phyloP scores from a whole-genome alignment of 345 rosid species.

The Zanthoxylum bungeanum region DNA sequence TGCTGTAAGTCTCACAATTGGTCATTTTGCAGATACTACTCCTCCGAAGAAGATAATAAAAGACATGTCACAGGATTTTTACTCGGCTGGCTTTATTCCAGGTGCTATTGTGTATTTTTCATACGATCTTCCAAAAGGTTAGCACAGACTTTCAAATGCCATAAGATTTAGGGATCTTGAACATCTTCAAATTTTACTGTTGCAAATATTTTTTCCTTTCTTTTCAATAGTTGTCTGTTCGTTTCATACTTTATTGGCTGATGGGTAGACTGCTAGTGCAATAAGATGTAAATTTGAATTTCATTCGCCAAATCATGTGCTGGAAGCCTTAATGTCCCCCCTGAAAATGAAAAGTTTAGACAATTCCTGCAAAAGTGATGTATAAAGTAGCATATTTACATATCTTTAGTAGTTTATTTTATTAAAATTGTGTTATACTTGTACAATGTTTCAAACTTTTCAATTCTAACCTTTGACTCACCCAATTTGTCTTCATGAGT shows the following conservation, averaged over 20 bases:
- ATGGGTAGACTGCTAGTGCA: neutral
- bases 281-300: neutral
- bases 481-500: neutral
- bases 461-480: neutral
- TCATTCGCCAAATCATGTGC: neutral
- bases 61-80: conserved; percentile 77
- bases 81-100: conserved; percentile 81
- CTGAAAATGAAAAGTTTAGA: neutral
- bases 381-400: too few species aligned
- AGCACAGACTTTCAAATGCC: conserved; percentile 13
- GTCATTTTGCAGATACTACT: conserved; percentile 62
- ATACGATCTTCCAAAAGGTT: conserved; percentile 61
- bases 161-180: neutral
- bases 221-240: neutral
- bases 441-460: too few species aligned
- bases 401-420: neutral
- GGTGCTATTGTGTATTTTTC: conserved; percentile 92
- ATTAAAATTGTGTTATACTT: neutral
- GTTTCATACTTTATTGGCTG: neutral
- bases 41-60: conserved; percentile 85
- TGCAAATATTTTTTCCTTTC: neutral
- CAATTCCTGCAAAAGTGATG: neutral
- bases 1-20: neutral
- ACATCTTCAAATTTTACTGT: neutral
- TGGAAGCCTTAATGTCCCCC: neutral